Base-by-base conservation (phyloP, 345 rosid species). In the Eucalyptus marginata region DNA sequence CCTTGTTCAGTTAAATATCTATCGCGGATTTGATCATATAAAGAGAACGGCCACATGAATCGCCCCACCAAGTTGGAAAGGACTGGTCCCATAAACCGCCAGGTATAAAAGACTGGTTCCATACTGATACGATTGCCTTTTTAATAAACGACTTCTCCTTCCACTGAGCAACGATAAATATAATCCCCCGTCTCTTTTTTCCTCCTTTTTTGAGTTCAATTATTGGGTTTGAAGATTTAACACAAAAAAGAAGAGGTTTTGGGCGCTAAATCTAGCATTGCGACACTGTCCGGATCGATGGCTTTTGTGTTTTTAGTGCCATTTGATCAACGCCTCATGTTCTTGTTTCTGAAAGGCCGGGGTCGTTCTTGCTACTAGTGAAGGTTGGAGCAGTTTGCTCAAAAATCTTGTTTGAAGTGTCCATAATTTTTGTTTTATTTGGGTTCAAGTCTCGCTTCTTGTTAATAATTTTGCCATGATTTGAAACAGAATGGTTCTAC, bases 61-160 rank as follows among this genome's bases (percentile, higher is more conserved):
- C 76, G 20, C 40, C 15, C 10, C 36, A 54, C 56, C 58, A 29
- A 25, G 36, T 81, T 43, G 50, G 16, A 47, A 27, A 88, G 22
- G 16, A 33, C 29, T 85, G 3, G 29, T 44, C 80, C 44, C 81
- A 7, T 4, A 84, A 20, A 64, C 31, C 1, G 54, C 4, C 31
- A 89, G 50, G 13, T 84, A 86, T 14, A 81, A 49, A 49, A 17
- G 17, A 5, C 51, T 49, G 51, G 51, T 50, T 50, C 18, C 7
- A 50, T 50, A 50, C 7, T 50, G 52, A 50, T 15, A 14, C 18
- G 51, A 49, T 14, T 49, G 17, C 14, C 51, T 50, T 50, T 50
- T 51, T 51, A 51, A 51, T 51, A 51, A 51, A 7, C 4, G 56
- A 96, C 98, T 96, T 96, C 98, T 97, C 99, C 99, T 96, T 97